Conservation (phyloP, 2,329 filamentous ascomycete species). For the Epichloe baconii region DNA sequence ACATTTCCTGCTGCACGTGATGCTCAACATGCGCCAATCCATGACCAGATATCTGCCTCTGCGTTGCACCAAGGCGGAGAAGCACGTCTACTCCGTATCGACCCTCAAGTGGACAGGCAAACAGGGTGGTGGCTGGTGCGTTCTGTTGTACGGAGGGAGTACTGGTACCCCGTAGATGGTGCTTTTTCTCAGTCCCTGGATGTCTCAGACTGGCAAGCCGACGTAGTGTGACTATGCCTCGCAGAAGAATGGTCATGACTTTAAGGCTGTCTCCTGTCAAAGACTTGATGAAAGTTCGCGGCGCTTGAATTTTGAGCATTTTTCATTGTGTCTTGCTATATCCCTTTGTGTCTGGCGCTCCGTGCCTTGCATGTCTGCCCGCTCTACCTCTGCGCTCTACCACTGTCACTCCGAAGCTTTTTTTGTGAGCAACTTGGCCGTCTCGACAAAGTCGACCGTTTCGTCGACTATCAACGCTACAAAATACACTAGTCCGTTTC, state of each 20-base stretch:
- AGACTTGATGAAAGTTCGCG: background rate
- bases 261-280: background rate
- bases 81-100: background rate
- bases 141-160: background rate
- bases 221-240: conserved; percentile 6
- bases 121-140: background rate
- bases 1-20: conserved; percentile 14
- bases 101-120: no score
- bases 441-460: background rate
- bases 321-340: conserved; percentile 3
- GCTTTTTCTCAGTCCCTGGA: conserved; percentile 8
- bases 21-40: conserved; percentile 7
- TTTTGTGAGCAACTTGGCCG: background rate
- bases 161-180: background rate
- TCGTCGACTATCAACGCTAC: background rate
- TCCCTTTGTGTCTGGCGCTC: conserved; percentile 1
- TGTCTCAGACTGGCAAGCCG: conserved; percentile 7
- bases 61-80: conserved; percentile 5
- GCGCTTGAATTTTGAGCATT: background rate
- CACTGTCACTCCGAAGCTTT: background rate
- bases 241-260: conserved; percentile 6
- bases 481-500: background rate
- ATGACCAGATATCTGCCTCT: conserved; percentile 6
- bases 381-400: background rate
- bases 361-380: background rate